A percentile compares a stretch with the other conserved stretches of the same genome.
Conservation (phyloP, 768 basidiomycete species). For the Mrakia frigida region DNA sequence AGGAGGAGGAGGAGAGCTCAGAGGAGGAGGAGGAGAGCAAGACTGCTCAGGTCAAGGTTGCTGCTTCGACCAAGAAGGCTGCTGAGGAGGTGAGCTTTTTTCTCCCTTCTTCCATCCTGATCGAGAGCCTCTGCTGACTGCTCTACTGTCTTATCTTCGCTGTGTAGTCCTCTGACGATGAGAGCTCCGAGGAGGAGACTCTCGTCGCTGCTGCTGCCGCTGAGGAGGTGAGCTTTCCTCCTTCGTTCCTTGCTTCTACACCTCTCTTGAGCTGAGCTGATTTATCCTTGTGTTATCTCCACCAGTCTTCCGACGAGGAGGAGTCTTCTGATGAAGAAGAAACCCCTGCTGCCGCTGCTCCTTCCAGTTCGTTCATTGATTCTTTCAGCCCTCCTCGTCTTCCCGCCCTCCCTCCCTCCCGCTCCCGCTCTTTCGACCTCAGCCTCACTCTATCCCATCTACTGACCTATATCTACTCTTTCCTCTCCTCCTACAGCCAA, state of each 20-base stretch:
- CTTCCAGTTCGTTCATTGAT: constrained; percentile 1
- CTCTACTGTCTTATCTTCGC: background rate
- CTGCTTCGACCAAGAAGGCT: constrained; percentile 20
- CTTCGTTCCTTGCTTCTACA: background rate
- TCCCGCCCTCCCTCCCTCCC: background rate
- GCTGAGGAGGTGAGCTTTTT: constrained; percentile 21
- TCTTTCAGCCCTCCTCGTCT: background rate
- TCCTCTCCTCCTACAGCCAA: constrained; percentile 46
- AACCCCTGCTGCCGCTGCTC: constrained; percentile 39
- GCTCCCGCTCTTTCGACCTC: background rate
- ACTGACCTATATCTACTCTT: constrained; percentile 59
- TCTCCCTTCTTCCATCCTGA: background rate
- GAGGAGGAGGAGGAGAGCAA: constrained; percentile 36
- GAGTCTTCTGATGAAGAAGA: constrained; percentile 35
- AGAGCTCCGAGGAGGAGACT: constrained; percentile 29
- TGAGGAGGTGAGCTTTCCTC: constrained; percentile 3
- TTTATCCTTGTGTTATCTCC: background rate
- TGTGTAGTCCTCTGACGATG: constrained; percentile 3
- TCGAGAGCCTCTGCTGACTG: background rate
- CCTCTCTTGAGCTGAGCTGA: background rate
- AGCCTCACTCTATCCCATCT: constrained; percentile 42
- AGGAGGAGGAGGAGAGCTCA: constrained; percentile 16
- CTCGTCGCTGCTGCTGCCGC: constrained; percentile 9
- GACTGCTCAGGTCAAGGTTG: constrained; percentile 20
- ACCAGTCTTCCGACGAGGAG: constrained; percentile 15